Percentiles rank a stretch among this genome's conserved stretches.
Evolutionary conservation across 768 basidiomycete genomes (phyloP).

Genomic region (Boletus subcaerulescens): DNA sequence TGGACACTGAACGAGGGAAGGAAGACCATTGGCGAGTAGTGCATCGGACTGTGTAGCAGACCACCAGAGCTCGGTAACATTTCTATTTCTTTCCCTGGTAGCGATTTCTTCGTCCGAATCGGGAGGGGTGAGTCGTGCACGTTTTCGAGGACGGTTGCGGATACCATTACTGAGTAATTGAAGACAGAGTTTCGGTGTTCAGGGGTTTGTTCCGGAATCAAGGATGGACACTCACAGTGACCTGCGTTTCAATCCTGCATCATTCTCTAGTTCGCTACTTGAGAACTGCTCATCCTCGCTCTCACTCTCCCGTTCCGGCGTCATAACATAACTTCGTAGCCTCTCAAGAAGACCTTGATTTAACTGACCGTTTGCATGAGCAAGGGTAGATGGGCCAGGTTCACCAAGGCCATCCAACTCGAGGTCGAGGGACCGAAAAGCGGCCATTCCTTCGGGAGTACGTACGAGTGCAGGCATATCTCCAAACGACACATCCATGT

Average conservation of each 20-base stretch:
- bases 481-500: slow-evolving; percentile 50
- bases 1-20: slow-evolving; percentile 41
- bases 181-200: not conserved
- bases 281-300: slow-evolving; percentile 33
- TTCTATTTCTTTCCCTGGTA: slow-evolving; percentile 34
- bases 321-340: slow-evolving; percentile 16
- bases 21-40: slow-evolving; percentile 63
- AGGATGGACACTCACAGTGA: slow-evolving; percentile 18
- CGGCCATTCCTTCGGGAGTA: slow-evolving; percentile 69
- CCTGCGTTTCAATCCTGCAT: slow-evolving; percentile 64
- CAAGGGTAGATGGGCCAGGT: slow-evolving; percentile 33
- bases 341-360: slow-evolving; percentile 18
- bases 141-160: slow-evolving; percentile 56
- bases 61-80: slow-evolving; percentile 70
- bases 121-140: slow-evolving; percentile 47
- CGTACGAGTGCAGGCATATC: slow-evolving; percentile 70
- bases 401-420: slow-evolving; percentile 42
- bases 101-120: slow-evolving; percentile 34
- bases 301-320: slow-evolving; percentile 35
- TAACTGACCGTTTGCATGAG: slow-evolving; percentile 30
- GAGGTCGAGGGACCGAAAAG: slow-evolving; percentile 58
- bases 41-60: slow-evolving; percentile 59
- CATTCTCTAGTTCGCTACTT: slow-evolving; percentile 27
- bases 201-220: not conserved
- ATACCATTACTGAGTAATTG: slow-evolving; percentile 20